phyloP scores from a whole-genome alignment of 306 rosid genomes.

The Quercus berberidifolia region DNA sequence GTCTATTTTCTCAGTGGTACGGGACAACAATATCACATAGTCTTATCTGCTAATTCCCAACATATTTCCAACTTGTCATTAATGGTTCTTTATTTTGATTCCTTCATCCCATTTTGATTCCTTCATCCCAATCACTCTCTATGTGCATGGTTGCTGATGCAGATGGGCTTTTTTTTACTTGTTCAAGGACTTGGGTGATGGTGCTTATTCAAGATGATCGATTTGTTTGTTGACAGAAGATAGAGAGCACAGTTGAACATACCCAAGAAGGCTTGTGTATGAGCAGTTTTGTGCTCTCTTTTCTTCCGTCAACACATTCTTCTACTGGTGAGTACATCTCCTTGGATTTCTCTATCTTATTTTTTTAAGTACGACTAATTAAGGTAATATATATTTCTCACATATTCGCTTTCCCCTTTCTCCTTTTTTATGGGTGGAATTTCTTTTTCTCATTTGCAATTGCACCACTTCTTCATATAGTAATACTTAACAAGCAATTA shows the following conservation, averaged over 20 bases:
- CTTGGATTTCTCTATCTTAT: neutral
- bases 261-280: conserved; percentile 32
- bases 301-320: conserved; percentile 42
- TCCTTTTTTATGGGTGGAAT: too few relatives aligned
- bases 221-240: conserved; percentile 44
- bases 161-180: neutral
- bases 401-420: too few relatives aligned
- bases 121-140: neutral
- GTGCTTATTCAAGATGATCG: neutral
- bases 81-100: too few relatives aligned
- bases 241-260: conserved; percentile 59
- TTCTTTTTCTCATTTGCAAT: too few relatives aligned
- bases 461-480: too few relatives aligned
- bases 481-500: too few relatives aligned
- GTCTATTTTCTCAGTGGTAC: neutral
- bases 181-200: neutral
- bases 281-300: conserved; percentile 50
- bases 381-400: too few relatives aligned
- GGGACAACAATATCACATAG: neutral
- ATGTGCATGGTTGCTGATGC: neutral
- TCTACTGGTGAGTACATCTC: neutral
- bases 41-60: neutral
- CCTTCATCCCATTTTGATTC: neutral
- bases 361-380: too few relatives aligned
- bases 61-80: neutral